Evolutionary conservation across 768 basidiomycete genomes (phyloP).

Genomic region (Russula ochroleuca): DNA sequence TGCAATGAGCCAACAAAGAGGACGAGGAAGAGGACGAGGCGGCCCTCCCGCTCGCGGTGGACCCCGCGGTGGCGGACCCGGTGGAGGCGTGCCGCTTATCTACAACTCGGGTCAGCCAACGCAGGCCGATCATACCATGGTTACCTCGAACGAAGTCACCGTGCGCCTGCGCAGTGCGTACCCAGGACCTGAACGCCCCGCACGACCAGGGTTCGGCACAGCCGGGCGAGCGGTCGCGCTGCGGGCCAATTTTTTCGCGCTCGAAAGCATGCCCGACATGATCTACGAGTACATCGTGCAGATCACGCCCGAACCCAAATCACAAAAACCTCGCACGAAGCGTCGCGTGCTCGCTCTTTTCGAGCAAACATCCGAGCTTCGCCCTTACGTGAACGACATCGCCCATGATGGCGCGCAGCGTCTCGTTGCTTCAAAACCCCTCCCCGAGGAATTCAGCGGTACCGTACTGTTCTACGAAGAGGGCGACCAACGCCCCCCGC

Average conservation of each 20-base stretch:
- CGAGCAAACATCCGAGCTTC: constrained; percentile 39
- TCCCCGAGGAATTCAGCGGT: constrained; percentile 39
- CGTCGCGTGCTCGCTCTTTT: constrained; percentile 53
- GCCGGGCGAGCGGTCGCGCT: constrained; percentile 41
- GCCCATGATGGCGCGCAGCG: constrained; percentile 48
- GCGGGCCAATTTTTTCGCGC: constrained; percentile 60
- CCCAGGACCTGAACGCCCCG: constrained; percentile 23
- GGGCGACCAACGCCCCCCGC: constrained; percentile 36
- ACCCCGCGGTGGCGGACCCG: constrained; percentile 26
- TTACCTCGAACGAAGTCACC: constrained; percentile 36
- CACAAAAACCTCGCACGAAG: constrained; percentile 41
- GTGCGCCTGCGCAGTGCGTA: constrained; percentile 6
- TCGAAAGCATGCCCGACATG: constrained; percentile 44
- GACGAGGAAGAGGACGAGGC: constrained; percentile 24
- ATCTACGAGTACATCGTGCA: constrained; percentile 56
- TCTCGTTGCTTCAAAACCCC: constrained; percentile 39
- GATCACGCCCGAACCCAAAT: constrained; percentile 45
- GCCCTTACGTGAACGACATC: constrained; percentile 40
- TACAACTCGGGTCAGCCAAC: constrained; percentile 26
- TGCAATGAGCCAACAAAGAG: constrained; percentile 22
- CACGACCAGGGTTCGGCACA: constrained; percentile 28
- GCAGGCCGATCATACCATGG: constrained; percentile 29
- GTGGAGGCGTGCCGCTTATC: constrained; percentile 13
- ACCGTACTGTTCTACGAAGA: constrained; percentile 40
- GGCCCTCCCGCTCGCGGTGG: not conserved